phyloP scores from a whole-genome alignment of 257 asterid species.

The Salvia hispanica region DNA sequence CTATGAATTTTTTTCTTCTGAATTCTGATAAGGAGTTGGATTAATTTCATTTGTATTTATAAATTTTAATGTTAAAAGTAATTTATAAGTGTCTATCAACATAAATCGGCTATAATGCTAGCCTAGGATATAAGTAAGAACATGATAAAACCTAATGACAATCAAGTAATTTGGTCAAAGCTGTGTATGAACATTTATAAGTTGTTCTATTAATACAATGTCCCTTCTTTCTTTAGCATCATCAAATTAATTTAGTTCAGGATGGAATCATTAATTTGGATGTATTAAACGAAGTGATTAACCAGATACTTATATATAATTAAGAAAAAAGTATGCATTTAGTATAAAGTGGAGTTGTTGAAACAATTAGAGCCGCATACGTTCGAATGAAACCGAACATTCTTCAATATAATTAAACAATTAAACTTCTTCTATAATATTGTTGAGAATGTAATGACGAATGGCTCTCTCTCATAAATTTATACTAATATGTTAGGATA shows the following conservation, averaged over 20 bases:
- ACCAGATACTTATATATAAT: not conserved
- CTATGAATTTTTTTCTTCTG: too few species aligned
- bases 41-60: too few species aligned
- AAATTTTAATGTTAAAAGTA: too few species aligned
- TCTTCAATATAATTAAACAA: constrained; percentile 12
- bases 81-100: too few species aligned
- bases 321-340: not conserved
- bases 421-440: constrained; percentile 1
- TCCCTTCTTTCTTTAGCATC: too few species aligned
- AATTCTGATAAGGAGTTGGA: too few species aligned
- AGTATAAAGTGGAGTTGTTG: constrained; percentile 50
- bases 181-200: not conserved
- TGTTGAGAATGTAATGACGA: constrained; percentile 26
- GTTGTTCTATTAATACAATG: too few species aligned
- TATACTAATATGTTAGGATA: too few species aligned
- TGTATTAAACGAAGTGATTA: not conserved
- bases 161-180: not conserved
- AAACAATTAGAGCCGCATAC: constrained; percentile 15
- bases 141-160: not conserved
- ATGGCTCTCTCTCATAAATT: not conserved
- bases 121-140: too few species aligned
- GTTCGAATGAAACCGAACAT: too few species aligned
- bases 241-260: not conserved
- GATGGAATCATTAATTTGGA: constrained; percentile 3
- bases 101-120: too few species aligned